Base-by-base conservation (phyloP, 2,329 filamentous ascomycete genomes). In the Colletotrichum sp. region DNA sequence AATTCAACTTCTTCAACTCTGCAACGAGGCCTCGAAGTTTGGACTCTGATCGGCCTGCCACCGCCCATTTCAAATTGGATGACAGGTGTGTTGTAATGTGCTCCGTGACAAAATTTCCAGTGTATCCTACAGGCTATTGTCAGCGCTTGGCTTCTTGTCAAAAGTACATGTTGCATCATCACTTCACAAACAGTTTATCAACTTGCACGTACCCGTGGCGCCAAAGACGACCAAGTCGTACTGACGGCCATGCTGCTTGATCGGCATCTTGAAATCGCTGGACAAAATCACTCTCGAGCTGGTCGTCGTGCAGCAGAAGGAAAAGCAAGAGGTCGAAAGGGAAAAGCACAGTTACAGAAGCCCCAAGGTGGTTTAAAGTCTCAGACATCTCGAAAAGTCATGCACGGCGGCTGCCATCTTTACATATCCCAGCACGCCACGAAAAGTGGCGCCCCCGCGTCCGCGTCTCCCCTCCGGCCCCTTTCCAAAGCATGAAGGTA, bases 21-120 rank as follows among this genome's bases (percentile, higher is more conserved):
- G 92, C 87, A 9, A 92, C 91, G 13, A 98, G 84, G 55, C 86
- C 85, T 78, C 94, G 90, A 6, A 98, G 89, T 84, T 98, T 98
- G 65, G 88, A 86, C 65, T 89, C 87, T n/a, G 94, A 96, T 30
- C 96, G 94, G 34, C 96, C 96, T 61, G 95, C 95, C 71, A 98
- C 88, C 16, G 95, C 96, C 96, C 96, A 98, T 87, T 92, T 95
- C 77, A 98, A 84, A 82, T 95, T 91, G 22, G 94, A 95, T 0
- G 96, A 94, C 1, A 95, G 87, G 78, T 91, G 86, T 16, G 89
- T 89, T 68, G 92, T 89, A 80, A 98, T 93, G 84, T 97, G 92
- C 83, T 98, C 93, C 32, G 93, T 93, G 4, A 92, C 92, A 79
- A 94, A 89, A 78, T 91, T 93, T 52, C 96, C 96, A 0, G 96